phyloP scores from a whole-genome alignment of 192 early-diverging fungal genomes.

The Polychytrium aggregatum region DNA sequence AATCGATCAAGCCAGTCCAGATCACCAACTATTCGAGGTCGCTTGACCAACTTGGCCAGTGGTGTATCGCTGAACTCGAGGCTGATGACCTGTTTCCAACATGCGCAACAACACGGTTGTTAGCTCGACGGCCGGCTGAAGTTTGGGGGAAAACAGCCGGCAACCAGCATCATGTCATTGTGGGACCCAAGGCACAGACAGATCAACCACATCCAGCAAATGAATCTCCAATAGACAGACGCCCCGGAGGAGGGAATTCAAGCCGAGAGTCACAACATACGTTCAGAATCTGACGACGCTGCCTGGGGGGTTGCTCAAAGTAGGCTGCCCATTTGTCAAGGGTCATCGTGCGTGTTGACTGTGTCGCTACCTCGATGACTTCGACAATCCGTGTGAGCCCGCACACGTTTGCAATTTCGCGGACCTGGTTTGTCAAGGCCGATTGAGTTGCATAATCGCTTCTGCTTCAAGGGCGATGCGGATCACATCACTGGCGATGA shows the following conservation, averaged over 20 bases:
- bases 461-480: not conserved
- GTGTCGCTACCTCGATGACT: constrained; percentile 86
- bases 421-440: too few relatives aligned
- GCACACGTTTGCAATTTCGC: constrained; percentile 31
- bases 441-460: too few relatives aligned
- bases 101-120: not conserved
- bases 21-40: constrained; percentile 72
- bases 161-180: not conserved
- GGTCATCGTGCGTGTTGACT: constrained; percentile 66
- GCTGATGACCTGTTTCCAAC: constrained; percentile 70
- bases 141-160: not conserved
- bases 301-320: constrained; percentile 38
- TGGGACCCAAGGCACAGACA: too few relatives aligned
- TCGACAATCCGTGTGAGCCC: constrained; percentile 63
- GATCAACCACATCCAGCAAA: too few relatives aligned
- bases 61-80: constrained; percentile 70
- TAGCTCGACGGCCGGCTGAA: too few relatives aligned
- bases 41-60: constrained; percentile 50
- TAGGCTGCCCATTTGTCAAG: constrained; percentile 78
- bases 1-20: constrained; percentile 80
- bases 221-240: too few relatives aligned
- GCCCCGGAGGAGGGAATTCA: not conserved
- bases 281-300: constrained; percentile 66
- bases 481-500: constrained; percentile 28
- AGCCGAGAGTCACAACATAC: constrained; percentile 14